phyloP scores from a whole-genome alignment of 2,329 filamentous ascomycete species.

The Leptographium radiaticola region DNA sequence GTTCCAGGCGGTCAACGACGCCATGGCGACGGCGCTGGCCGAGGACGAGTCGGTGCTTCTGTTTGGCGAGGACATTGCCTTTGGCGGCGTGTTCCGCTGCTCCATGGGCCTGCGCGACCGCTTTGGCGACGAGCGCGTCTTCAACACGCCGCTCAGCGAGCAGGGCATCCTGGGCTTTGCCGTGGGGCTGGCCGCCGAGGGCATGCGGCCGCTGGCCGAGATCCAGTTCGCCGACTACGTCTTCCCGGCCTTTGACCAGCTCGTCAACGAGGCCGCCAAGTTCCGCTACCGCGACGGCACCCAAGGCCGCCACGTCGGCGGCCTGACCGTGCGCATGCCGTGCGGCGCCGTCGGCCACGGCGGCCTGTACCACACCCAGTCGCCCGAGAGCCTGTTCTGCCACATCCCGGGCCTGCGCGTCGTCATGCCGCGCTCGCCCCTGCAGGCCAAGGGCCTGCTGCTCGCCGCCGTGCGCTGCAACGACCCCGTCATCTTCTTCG shows the following conservation, averaged over 20 bases:
- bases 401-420: conserved; percentile 78
- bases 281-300: conserved; percentile 62
- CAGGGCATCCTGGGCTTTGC: conserved; percentile 92
- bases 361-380: conserved; percentile 78
- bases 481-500: conserved; percentile 86
- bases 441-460: conserved; percentile 80
- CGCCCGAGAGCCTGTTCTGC: conserved; percentile 76
- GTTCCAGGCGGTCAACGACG: conserved; percentile 87
- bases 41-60: conserved; percentile 77
- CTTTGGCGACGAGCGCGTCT: conserved; percentile 78
- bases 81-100: conserved; percentile 91
- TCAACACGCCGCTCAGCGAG: conserved; percentile 90
- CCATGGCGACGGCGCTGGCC: conserved; percentile 67
- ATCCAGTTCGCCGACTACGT: conserved; percentile 95
- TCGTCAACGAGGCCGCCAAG: conserved; percentile 89
- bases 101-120: conserved; percentile 82
- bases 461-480: conserved; percentile 65
- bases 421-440: conserved; percentile 71
- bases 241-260: conserved; percentile 83
- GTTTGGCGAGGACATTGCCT: conserved; percentile 94
- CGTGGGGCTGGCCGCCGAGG: conserved; percentile 78
- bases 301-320: conserved; percentile 51
- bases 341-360: conserved; percentile 83
- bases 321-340: conserved; percentile 81
- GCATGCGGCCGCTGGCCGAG: conserved; percentile 86